Base-by-base conservation (phyloP, 257 asterid species). In the Penstemon eatonii region DNA sequence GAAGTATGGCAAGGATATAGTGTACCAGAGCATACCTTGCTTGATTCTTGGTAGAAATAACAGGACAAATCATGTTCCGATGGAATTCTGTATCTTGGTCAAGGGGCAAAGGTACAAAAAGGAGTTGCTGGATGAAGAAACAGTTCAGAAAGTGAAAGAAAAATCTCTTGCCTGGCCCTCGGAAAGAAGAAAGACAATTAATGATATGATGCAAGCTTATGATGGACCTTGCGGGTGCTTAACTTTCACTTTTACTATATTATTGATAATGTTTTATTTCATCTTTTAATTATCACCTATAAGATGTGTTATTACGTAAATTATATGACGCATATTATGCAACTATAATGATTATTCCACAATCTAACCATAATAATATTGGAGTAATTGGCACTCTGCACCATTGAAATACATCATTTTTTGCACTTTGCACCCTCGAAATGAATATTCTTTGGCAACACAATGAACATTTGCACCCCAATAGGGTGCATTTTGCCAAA, bases 191-290 rank as follows among this genome's bases (percentile, higher is more conserved):
- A 51, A 52, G 8, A 42, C 73, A 15, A 85, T 85, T 49, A 58
- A 67, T 62, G 83, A 75, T 66, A 84, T 82, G 85, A 78, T 89
- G 80, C 78, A 59, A 56, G 89, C 84, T 55, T 13, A 59, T 57
- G 95, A 89, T 81, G 96, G 95, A 62, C 95, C 96, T 65, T 76
- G 76, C 56, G 95, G 96, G 96, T 87, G 84, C 15, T 81, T 79
- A 37, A 56, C 12, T 44, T 63, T 65, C 61, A 18, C 60, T 50
- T 41, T 18, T 38, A 19, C 74, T 40, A 2, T 10, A 7, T 12
- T 19, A 6, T 15, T 38, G 57, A 54, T 8, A 8, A 43, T 49
- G 1, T 56, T 50, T 15, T 41, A 38, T 43, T 56, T n/a, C 60
- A 62, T 56, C 36, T 56, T 36, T 49, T 4, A 19, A 38, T 37